These are phyloP conservation scores for Clathrus columnatus DNA, from an alignment of 768 basidiomycete species.

Conservation along the genomic window DNA sequence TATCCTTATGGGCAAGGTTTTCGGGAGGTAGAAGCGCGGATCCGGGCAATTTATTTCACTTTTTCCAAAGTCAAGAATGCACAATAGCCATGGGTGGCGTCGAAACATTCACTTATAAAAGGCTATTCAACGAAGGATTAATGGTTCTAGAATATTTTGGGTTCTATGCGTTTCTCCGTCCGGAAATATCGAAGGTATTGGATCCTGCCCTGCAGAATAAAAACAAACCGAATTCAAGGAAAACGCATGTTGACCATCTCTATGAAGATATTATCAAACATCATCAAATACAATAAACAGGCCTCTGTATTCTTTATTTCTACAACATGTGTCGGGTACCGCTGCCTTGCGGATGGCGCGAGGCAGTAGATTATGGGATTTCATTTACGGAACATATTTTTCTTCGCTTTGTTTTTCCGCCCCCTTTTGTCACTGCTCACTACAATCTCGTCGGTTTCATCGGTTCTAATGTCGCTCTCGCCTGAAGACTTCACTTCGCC, in stretches of 20 bases:
- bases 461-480: neutral
- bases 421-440: neutral
- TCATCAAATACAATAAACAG: too few species aligned
- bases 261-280: too few species aligned
- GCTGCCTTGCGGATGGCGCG: conserved; percentile 2
- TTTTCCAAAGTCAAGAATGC: too few species aligned
- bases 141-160: too few species aligned
- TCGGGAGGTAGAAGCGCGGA: too few species aligned
- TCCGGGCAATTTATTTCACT: too few species aligned
- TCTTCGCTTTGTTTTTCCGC: neutral
- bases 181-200: too few species aligned
- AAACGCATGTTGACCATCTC: neutral
- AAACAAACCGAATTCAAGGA: neutral
- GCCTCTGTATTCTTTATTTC: neutral
- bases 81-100: too few species aligned
- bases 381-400: neutral
- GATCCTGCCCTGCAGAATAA: neutral
- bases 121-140: too few species aligned
- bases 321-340: neutral
- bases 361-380: conserved; percentile 4
- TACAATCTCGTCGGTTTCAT: neutral
- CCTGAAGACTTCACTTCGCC: conserved; percentile 1
- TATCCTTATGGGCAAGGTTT: too few species aligned
- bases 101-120: too few species aligned
- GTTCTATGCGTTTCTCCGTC: too few species aligned